phyloP scores from a whole-genome alignment of 345 rosid genomes.

The Erodium maritimum region DNA sequence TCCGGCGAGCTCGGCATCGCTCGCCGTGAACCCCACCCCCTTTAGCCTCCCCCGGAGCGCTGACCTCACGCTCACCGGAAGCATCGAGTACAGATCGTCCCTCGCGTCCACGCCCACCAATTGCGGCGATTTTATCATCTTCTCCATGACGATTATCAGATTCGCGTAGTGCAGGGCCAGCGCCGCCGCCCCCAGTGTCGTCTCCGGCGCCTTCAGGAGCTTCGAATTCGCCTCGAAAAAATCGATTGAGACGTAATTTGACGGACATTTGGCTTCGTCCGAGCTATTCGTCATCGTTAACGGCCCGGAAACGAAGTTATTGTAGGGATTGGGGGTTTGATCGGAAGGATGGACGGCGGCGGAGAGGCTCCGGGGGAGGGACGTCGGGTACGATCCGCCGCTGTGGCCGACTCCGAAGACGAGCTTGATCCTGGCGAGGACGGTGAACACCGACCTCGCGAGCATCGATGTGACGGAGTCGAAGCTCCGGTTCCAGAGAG shows the following conservation, averaged over 20 bases:
- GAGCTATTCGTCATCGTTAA: slow-evolving; percentile 8
- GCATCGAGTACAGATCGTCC: slow-evolving; percentile 75
- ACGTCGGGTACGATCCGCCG: slow-evolving; percentile 19
- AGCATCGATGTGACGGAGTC: slow-evolving; percentile 51
- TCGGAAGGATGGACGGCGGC: slow-evolving; percentile 64
- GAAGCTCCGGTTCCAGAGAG: slow-evolving; percentile 76
- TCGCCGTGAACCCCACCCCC: slow-evolving; percentile 68
- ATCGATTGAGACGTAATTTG: background rate
- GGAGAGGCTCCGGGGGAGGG: slow-evolving; percentile 59
- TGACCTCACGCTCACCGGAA: slow-evolving; percentile 63
- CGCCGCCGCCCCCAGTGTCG: slow-evolving; percentile 70
- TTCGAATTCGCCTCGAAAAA: slow-evolving; percentile 59
- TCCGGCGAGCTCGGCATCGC: slow-evolving; percentile 59
- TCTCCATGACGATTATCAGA: slow-evolving; percentile 76
- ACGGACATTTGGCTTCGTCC: background rate
- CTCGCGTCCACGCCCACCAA: slow-evolving; percentile 81
- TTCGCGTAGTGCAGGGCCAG: slow-evolving; percentile 76
- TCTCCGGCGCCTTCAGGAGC: slow-evolving; percentile 53
- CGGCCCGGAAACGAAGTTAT: slow-evolving; percentile 28
- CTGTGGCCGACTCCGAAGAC: slow-evolving; percentile 54
- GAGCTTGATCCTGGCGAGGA: slow-evolving; percentile 54
- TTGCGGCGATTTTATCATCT: slow-evolving; percentile 89
- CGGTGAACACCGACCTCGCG: slow-evolving; percentile 51
- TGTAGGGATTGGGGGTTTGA: slow-evolving; percentile 16
- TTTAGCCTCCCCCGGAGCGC: slow-evolving; percentile 51